These are phyloP conservation scores for Alnus glutinosa DNA, from an alignment of 306 rosid genomes.

Conservation along the genomic window DNA sequence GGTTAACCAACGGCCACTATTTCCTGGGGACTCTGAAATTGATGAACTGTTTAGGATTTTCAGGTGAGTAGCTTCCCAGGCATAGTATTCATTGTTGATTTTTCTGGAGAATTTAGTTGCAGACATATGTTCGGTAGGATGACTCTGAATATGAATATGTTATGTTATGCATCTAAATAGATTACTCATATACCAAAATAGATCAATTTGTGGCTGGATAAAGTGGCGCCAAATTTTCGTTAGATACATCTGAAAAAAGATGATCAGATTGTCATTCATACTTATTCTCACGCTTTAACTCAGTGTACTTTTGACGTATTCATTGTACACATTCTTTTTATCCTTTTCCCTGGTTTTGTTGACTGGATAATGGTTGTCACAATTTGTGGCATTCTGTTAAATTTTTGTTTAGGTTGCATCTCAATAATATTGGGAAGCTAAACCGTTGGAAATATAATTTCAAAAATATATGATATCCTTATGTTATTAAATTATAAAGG, in stretches of 20 bases:
- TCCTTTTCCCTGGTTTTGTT: not conserved
- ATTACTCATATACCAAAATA: not conserved
- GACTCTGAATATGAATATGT: not conserved
- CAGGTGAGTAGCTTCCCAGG: constrained; percentile 55
- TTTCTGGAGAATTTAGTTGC: not conserved
- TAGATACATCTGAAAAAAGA: not conserved
- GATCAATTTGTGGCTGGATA: not conserved
- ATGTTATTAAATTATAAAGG: not conserved
- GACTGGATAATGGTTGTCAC: not conserved
- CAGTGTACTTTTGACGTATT: not conserved
- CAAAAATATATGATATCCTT: constrained; percentile 2
- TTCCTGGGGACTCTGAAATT: constrained; percentile 99
- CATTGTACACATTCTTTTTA: not conserved
- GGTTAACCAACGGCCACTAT: constrained; percentile 87
- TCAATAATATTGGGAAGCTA: not conserved
- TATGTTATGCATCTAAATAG: not conserved
- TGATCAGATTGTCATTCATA: not conserved
- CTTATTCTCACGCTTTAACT: not conserved
- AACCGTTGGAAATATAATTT: not conserved
- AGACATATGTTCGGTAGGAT: not conserved
- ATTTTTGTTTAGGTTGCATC: not conserved
- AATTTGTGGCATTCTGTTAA: not conserved
- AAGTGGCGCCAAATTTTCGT: not conserved
- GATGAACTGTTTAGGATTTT: constrained; percentile 96
- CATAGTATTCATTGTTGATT: not conserved